Conservation (phyloP, 805 yeast species). For the Scheffersomyces amazonensis region DNA sequence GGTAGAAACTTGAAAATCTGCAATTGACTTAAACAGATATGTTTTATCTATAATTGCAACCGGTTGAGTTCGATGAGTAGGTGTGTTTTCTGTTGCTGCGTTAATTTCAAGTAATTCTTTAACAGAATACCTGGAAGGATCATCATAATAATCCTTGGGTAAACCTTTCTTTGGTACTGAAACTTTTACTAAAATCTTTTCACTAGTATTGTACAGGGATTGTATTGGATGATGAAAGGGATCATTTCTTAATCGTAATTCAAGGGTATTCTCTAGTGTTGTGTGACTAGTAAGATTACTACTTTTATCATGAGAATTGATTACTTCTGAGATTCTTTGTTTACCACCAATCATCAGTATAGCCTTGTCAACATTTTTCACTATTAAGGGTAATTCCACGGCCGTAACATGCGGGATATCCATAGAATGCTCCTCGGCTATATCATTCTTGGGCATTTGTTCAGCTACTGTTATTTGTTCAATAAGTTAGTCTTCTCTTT, state of each 20-base stretch:
- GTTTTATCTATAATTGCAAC: slow-evolving; percentile 65
- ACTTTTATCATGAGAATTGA: slow-evolving; percentile 30
- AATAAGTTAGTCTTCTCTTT: too few species aligned
- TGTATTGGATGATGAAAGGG: slow-evolving; percentile 61
- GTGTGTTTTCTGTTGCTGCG: slow-evolving; percentile 17
- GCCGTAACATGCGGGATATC: slow-evolving; percentile 74
- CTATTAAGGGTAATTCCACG: slow-evolving; percentile 75
- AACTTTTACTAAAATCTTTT: slow-evolving; percentile 57
- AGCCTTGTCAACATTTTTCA: slow-evolving; percentile 61
- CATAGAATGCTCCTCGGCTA: slow-evolving; percentile 56
- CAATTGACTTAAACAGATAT: slow-evolving; percentile 77
- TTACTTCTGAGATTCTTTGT: slow-evolving; percentile 37
- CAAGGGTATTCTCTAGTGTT: slow-evolving; percentile 35
- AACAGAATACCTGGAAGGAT: slow-evolving; percentile 37
- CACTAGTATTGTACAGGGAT: slow-evolving; percentile 50
- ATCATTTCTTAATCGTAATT: slow-evolving; percentile 37
- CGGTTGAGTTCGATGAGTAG: slow-evolving; percentile 49
- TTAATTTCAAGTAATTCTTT: slow-evolving; percentile 37
- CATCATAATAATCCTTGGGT: slow-evolving; percentile 29
- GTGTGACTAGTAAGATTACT: slow-evolving; percentile 17
- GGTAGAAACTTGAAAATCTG: slow-evolving; percentile 80
- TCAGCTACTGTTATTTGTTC: not conserved
- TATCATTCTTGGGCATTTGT: slow-evolving; percentile 1
- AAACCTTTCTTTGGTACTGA: slow-evolving; percentile 56
- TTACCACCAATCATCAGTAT: slow-evolving; percentile 68